Evolutionary conservation across 768 basidiomycete species (phyloP).

Genomic region (Artomyces pyxidatus): DNA sequence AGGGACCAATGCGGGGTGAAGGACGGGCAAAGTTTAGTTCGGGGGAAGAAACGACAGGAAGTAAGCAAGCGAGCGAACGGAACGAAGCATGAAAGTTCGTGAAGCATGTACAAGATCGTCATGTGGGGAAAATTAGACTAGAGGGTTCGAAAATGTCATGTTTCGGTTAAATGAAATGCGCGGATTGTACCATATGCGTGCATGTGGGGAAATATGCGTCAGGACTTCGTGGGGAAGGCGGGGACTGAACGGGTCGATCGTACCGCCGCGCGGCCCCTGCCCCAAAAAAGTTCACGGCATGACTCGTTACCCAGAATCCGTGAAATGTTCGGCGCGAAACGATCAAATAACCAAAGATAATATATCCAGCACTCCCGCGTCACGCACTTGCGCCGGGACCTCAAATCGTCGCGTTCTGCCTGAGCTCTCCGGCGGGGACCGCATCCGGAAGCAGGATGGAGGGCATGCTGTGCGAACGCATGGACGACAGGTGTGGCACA

Average conservation of each 20-base stretch:
- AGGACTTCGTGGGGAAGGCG: neutral
- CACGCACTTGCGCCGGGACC: neutral
- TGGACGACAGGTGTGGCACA: constrained; percentile 2
- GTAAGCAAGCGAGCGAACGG: neutral
- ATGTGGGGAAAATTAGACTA: too few species aligned
- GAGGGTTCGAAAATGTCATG: neutral
- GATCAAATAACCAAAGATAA: neutral
- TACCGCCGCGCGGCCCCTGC: neutral
- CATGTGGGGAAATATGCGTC: neutral
- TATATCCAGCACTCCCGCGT: neutral
- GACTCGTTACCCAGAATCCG: too few species aligned
- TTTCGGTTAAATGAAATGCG: too few species aligned
- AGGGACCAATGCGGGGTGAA: neutral
- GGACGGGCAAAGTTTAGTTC: neutral
- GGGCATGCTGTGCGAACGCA: constrained; percentile 16
- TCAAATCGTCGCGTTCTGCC: neutral
- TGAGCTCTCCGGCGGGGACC: neutral
- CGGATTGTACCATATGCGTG: too few species aligned
- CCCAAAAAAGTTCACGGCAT: neutral
- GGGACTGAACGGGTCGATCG: too few species aligned
- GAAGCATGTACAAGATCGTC: too few species aligned
- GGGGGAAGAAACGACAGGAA: neutral
- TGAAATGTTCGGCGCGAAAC: too few species aligned
- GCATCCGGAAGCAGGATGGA: constrained; percentile 7
- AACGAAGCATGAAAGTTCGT: neutral